A percentile compares a stretch with the other conserved stretches of the same genome.
These are phyloP conservation scores for Lipomyces yamadae DNA, from an alignment of 805 yeast species.

Conservation along the genomic window DNA sequence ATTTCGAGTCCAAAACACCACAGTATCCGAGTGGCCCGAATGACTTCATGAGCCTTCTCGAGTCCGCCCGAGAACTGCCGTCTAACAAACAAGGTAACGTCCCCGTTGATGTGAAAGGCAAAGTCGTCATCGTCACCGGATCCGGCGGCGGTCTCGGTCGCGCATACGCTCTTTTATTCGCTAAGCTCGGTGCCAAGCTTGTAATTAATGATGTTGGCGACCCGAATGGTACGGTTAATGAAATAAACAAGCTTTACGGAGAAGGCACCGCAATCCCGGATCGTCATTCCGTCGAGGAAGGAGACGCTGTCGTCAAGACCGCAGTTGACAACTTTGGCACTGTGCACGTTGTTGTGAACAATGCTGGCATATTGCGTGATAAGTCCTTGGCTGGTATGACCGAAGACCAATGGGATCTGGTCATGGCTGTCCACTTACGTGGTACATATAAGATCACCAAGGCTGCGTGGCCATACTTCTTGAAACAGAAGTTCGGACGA, in stretches of 20 bases:
- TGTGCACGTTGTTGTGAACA: conserved; percentile 83
- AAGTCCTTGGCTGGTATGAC: conserved; percentile 83
- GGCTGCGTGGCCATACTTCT: conserved; percentile 90
- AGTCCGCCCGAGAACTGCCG: conserved; percentile 57
- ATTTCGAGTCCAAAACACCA: conserved; percentile 60
- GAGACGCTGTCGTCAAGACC: conserved; percentile 74
- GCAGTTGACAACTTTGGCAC: conserved; percentile 79
- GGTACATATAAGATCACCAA: conserved; percentile 83
- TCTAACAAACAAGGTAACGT: conserved; percentile 62
- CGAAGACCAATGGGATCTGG: conserved; percentile 80
- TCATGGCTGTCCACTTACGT: conserved; percentile 76
- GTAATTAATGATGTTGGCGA: conserved; percentile 88
- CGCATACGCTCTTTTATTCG: conserved; percentile 83
- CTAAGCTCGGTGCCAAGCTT: conserved; percentile 91
- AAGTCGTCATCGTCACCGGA: conserved; percentile 92
- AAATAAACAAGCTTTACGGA: conserved; percentile 58
- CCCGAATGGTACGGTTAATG: conserved; percentile 73
- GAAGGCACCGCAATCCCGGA: conserved; percentile 87
- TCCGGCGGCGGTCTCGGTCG: conserved; percentile 95
- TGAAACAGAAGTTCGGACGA: conserved; percentile 76
- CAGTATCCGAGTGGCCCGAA: conserved; percentile 75
- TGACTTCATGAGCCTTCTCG: conserved; percentile 68
- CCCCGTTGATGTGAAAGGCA: conserved; percentile 66
- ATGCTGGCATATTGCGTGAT: conserved; percentile 95
- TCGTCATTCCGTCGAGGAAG: conserved; percentile 79